Conservation (phyloP, 768 basidiomycete genomes). For the Lactarius trivialis region DNA sequence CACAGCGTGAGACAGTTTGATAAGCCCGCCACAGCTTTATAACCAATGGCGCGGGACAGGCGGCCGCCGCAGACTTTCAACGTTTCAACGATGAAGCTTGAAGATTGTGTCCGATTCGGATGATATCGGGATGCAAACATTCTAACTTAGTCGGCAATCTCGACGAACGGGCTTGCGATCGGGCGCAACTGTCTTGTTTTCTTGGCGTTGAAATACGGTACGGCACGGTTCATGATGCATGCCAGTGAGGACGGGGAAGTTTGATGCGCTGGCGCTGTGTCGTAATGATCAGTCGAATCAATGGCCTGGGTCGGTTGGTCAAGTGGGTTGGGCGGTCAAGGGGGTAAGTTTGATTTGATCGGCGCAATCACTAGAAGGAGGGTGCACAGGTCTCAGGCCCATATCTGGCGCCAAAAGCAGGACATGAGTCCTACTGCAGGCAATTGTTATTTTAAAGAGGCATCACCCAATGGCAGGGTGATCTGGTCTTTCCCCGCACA, state of each 20-base stretch:
- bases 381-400: background rate
- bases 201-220: background rate
- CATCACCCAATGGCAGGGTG: background rate
- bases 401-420: background rate
- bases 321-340: background rate
- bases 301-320: background rate
- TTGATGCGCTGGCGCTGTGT: background rate
- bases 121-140: background rate
- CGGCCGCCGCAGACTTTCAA: background rate
- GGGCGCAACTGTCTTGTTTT: background rate
- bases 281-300: background rate
- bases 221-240: too few species aligned
- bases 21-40: too few species aligned
- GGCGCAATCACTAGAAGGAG: background rate
- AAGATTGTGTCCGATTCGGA: background rate
- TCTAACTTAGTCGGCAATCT: background rate
- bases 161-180: background rate
- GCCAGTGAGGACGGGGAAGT: background rate
- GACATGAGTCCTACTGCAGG: background rate
- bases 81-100: too few species aligned
- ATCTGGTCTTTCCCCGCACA: background rate
- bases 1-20: too few species aligned
- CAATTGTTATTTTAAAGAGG: background rate
- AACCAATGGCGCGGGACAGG: background rate
- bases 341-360: background rate